A percentile compares a stretch with the other conserved stretches of the same genome.
These are phyloP conservation scores for Alloascoidea hylecoeti DNA, from an alignment of 805 yeast genomes.

Conservation along the genomic window DNA sequence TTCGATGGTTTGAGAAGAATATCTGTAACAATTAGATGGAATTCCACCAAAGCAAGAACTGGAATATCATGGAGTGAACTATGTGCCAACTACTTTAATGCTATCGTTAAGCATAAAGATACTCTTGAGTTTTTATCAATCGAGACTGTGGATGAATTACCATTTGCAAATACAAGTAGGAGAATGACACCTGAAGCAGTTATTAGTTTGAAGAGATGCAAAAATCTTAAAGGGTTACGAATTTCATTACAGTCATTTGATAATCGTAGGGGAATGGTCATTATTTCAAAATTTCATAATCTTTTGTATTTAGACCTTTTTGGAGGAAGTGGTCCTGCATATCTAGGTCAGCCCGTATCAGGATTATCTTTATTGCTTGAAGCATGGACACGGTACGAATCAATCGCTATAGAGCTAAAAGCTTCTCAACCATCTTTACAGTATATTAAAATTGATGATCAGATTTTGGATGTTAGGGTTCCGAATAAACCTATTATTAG, in stretches of 20 bases:
- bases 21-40: constrained; percentile 1
- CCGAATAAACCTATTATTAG: constrained; percentile 3
- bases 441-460: constrained; percentile 7
- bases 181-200: background rate
- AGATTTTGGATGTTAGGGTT: constrained; percentile 6
- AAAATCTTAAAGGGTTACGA: constrained; percentile 2
- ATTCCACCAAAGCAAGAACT: background rate
- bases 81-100: constrained; percentile 2
- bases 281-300: constrained; percentile 4
- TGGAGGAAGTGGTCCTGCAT: constrained; percentile 2
- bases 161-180: constrained; percentile 3
- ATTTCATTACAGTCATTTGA: constrained; percentile 2
- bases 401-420: constrained; percentile 3
- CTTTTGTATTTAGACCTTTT: constrained; percentile 3
- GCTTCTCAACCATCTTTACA: constrained; percentile 3
- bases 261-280: background rate
- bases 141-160: constrained; percentile 4
- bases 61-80: constrained; percentile 1
- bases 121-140: constrained; percentile 1
- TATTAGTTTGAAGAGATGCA: background rate
- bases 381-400: constrained; percentile 5
- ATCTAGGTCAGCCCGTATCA: constrained; percentile 6
- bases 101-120: constrained; percentile 3
- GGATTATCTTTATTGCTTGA: constrained; percentile 5
- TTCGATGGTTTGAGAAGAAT: background rate